Percentiles rank a stretch among this genome's conserved stretches.
Evolutionary conservation across 2,329 filamentous ascomycete genomes (phyloP).

Genomic region (Lecanicillium sp.): DNA sequence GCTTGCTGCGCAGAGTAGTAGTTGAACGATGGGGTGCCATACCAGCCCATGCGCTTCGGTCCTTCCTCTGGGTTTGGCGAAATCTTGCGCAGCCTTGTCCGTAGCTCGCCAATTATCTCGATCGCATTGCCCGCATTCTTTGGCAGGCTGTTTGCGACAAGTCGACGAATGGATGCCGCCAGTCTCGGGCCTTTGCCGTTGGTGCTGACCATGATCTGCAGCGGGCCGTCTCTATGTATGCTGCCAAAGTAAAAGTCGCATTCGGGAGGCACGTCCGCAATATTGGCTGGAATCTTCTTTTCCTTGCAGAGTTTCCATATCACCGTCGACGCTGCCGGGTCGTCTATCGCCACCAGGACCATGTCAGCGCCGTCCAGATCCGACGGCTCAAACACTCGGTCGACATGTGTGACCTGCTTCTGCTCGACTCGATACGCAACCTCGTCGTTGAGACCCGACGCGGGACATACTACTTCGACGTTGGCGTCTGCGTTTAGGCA

Average conservation of each 20-base stretch:
- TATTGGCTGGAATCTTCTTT: slow-evolving; percentile 78
- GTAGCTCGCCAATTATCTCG: slow-evolving; percentile 70
- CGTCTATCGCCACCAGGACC: slow-evolving; percentile 90
- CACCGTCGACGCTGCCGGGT: slow-evolving; percentile 78
- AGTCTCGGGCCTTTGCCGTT: slow-evolving; percentile 93
- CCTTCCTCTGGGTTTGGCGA: slow-evolving; percentile 68
- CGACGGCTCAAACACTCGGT: slow-evolving; percentile 76
- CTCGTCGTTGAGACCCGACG: slow-evolving; percentile 76
- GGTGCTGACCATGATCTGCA: slow-evolving; percentile 98
- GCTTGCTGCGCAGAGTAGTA: too few species aligned
- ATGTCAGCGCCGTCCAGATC: slow-evolving; percentile 79
- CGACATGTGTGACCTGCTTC: slow-evolving; percentile 69
- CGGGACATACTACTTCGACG: slow-evolving; percentile 78
- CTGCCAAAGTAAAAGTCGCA: slow-evolving; percentile 99
- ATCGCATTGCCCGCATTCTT: slow-evolving; percentile 78
- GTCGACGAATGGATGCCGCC: slow-evolving; percentile 75
- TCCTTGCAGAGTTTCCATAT: slow-evolving; percentile 95
- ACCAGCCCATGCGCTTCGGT: slow-evolving; percentile 87
- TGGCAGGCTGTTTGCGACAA: slow-evolving; percentile 72
- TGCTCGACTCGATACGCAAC: slow-evolving; percentile 73
- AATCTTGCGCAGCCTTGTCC: slow-evolving; percentile 69
- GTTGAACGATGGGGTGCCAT: too few species aligned
- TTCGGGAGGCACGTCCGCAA: slow-evolving; percentile 91
- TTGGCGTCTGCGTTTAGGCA: slow-evolving; percentile 90
- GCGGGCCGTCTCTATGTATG: slow-evolving; percentile 85